Evolutionary conservation across 345 rosid species (phyloP), one percentile per base, ranked within the genome.

Genomic region (Eucalyptus pauciflora): DNA sequence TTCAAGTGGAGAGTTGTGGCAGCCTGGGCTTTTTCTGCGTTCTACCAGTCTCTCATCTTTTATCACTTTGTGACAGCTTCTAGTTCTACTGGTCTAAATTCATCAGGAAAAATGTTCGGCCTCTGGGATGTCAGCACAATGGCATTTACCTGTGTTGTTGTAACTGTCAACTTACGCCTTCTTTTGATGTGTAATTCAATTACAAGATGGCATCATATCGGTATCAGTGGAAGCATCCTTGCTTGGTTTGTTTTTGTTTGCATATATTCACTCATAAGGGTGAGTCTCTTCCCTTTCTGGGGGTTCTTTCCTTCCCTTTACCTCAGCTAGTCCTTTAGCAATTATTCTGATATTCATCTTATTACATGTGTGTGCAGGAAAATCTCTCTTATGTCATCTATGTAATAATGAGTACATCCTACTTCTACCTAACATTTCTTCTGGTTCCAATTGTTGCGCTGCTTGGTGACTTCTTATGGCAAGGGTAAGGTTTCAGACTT

Each of bases 91-190:
- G 97, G 96, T 88, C 91, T 91, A 90, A 95, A 94, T 91, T 94
- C 96, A 88, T 95, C 96, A 3, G 99, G 99, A 87, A 95, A 90
- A 96, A 91, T 94, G 54, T 96, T 98, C 89, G 99, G 99, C 87
- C 94, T 94, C 20, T 98, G 99, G 99, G 99, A 98, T 89, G 95
- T 98, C 92, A 97, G 99, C 96, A 98, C 99, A 14, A 91, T 97
- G 96, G 99, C 96, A 71, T 98, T 97, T 94, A 96, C 99, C 50
- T 96, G 99, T 92, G 96, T 96, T 87, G 99, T 98, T 52, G 93
- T 98, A 88, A 95, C 99, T 29, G 99, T 98, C 60, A 98, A 98
- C 92, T 91, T 95, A 88, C 99, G 99, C 56, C 97, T 98, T 91
- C 98, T 98, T 87, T 92, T 98, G 97, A 97, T 97, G 91, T 96